Base-by-base conservation (phyloP, 2,329 filamentous ascomycete genomes). In the Ustulina deusta region DNA sequence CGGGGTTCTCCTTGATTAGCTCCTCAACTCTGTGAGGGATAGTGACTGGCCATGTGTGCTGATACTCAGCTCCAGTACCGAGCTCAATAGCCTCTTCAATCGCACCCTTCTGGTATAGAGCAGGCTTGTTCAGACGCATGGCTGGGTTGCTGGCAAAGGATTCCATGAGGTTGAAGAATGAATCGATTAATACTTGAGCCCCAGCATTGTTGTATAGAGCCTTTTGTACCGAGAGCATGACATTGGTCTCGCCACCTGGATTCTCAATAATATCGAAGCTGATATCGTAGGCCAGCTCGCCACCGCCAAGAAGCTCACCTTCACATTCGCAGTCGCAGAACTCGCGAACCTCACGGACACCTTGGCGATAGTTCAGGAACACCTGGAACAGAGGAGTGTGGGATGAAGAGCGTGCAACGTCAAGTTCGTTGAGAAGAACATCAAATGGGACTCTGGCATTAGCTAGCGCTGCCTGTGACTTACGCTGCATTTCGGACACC, bases 251-350 rank as follows among this genome's bases (percentile, higher is more conserved):
- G 6, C 61, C 42, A n/a, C 6, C 40, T 1, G 49, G 6, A 32
- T 48, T 44, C 22, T 71, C 69, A 20, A 63, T 46, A 15, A 67
- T 60, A 22, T 71, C 69, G 4, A 71, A 6, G 1, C 17, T 17
- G 7, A 71, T 22, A 15, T 65, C 62, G 40, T 59, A 65, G 29
- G 11, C 25, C n/a, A 32, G 6, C 10, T 49, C 49, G 3, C 17
- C 6, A n/a, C 2, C 11, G n/a, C 29, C 49, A 17, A 40, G 49
- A 49, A 3, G 55, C 44, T 13, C 22, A n/a, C n/a, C n/a, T n/a
- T n/a, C 34, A 29, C 44, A 5, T 5, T 58, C 55, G n/a, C n/a
- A 6, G 11, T 36, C 55, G 3, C 36, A 34, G 20, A 11, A 6
- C 6, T 11, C 6, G 7, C 3, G 10, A 36, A 7, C 36, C 51